phyloP scores from a whole-genome alignment of 306 rosid species.

The Lathyrus aphaca region DNA sequence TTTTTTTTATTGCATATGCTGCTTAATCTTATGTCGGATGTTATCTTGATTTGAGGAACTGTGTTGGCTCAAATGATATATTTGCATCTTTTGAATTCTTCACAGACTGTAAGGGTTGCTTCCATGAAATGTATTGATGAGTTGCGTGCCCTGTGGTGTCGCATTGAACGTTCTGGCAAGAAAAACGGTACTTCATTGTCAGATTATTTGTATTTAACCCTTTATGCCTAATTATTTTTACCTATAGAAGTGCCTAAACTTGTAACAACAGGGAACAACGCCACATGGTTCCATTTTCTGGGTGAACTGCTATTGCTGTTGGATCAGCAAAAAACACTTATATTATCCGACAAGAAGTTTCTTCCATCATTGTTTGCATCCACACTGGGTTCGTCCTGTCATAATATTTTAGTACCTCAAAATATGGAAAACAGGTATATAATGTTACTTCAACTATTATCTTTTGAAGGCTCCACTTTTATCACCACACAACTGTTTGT shows the following conservation, averaged over 20 bases:
- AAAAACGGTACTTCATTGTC: constrained; percentile 70
- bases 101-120: constrained; percentile 67
- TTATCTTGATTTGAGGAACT: constrained; percentile 21
- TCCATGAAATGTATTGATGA: constrained; percentile 76
- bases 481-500: constrained; percentile 4
- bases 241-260: constrained; percentile 29
- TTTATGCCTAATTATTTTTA: constrained; percentile 7
- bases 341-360: constrained; percentile 72
- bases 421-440: constrained; percentile 71
- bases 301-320: constrained; percentile 65
- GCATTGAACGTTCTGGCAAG: constrained; percentile 64
- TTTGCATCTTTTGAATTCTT: constrained; percentile 29
- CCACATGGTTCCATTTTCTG: constrained; percentile 64
- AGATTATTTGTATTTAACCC: constrained; percentile 20
- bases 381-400: constrained; percentile 61
- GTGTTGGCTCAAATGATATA: constrained; percentile 20
- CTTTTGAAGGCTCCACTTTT: constrained; percentile 7
- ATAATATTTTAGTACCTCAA: constrained; percentile 65
- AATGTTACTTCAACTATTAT: constrained; percentile 18
- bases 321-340: constrained; percentile 72
- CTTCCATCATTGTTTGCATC: constrained; percentile 75
- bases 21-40: constrained; percentile 8
- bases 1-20: background rate
- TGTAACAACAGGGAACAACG: constrained; percentile 63
- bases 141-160: constrained; percentile 61